phyloP scores from a whole-genome alignment of 371 early-diverging fungal genomes.

The Apophysomyces trapeziformis region DNA sequence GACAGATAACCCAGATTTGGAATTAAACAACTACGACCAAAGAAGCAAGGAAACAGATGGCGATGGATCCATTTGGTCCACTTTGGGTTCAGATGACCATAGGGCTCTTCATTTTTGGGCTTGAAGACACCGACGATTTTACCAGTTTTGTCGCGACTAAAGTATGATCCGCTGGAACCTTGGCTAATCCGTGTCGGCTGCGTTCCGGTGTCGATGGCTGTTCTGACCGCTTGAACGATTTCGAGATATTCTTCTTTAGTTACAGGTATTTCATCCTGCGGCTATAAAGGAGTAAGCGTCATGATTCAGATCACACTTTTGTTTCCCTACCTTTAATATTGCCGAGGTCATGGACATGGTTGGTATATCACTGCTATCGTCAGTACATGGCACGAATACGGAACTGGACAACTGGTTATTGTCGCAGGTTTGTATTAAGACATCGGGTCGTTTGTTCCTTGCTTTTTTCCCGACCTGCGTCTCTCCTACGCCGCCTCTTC shows the following conservation, averaged over 20 bases:
- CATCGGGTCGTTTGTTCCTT: conserved; percentile 6
- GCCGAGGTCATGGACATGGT: conserved; percentile 9
- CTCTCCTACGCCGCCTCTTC: conserved; percentile 36
- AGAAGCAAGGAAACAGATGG: conserved; percentile 87
- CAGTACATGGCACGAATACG: conserved; percentile 40
- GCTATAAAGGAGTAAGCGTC: conserved; percentile 1
- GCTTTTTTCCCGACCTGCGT: conserved; percentile 17
- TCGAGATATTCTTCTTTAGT: conserved; percentile 53
- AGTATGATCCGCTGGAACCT: conserved; percentile 92
- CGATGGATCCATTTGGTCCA: conserved; percentile 95
- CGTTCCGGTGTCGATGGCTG: conserved; percentile 70
- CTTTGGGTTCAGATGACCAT: conserved; percentile 89
- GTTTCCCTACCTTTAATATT: conserved; percentile 1
- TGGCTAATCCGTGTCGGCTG: conserved; percentile 73
- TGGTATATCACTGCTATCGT: conserved; percentile 4
- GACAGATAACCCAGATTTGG: conserved; percentile 90
- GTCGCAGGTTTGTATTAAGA: conserved; percentile 20
- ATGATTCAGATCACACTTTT: conserved; percentile 15
- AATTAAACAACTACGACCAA: conserved; percentile 88
- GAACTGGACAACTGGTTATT: conserved; percentile 46
- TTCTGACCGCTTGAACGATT: conserved; percentile 72
- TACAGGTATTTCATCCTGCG: conserved; percentile 41
- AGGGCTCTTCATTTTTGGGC: conserved; percentile 95
- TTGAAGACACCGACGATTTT: conserved; percentile 91
- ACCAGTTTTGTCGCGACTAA: conserved; percentile 73